Evolutionary conservation across 2,329 filamentous ascomycete genomes (phyloP).

Genomic region (Ustilaginoidea virens): DNA sequence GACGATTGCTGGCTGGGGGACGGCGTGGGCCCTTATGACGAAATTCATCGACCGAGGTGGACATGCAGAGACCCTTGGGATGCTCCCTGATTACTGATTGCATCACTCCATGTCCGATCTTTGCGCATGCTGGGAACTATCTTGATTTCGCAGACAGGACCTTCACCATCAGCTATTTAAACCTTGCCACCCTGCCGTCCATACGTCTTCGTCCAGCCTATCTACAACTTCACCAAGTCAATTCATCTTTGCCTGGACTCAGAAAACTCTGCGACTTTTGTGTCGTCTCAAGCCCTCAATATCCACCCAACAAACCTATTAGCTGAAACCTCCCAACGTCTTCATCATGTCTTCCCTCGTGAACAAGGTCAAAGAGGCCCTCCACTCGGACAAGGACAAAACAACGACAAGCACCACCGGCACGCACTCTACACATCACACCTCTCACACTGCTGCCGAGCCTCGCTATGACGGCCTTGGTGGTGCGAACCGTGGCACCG

Average conservation of each 20-base stretch:
- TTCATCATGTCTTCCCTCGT: conserved; percentile 40
- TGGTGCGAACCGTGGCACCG: conserved; percentile 6
- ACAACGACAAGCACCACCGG: conserved; percentile 5
- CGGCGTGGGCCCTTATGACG: conserved; percentile 5
- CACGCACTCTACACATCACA: conserved; percentile 2
- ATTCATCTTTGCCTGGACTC: too few species aligned
- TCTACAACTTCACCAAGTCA: too few species aligned
- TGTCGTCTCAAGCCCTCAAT: not conserved
- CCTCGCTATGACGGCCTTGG: conserved; percentile 24
- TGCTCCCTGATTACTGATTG: too few species aligned
- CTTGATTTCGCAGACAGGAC: conserved; percentile 1
- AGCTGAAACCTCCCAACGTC: too few species aligned
- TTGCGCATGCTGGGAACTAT: not conserved
- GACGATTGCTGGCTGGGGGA: too few species aligned
- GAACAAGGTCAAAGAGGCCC: conserved; percentile 44
- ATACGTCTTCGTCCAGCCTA: too few species aligned
- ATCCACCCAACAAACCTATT: conserved; percentile 4
- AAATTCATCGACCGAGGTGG: conserved; percentile 2
- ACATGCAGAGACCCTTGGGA: too few species aligned
- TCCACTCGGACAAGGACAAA: conserved; percentile 26
- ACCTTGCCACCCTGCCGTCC: not conserved
- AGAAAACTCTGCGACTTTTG: too few species aligned
- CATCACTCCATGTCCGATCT: too few species aligned
- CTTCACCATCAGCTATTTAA: conserved; percentile 4
- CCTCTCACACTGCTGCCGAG: conserved; percentile 17